Evolutionary conservation across 2,329 filamentous ascomycete species (phyloP).

Genomic region (Rhytidhysteron rufulum): DNA sequence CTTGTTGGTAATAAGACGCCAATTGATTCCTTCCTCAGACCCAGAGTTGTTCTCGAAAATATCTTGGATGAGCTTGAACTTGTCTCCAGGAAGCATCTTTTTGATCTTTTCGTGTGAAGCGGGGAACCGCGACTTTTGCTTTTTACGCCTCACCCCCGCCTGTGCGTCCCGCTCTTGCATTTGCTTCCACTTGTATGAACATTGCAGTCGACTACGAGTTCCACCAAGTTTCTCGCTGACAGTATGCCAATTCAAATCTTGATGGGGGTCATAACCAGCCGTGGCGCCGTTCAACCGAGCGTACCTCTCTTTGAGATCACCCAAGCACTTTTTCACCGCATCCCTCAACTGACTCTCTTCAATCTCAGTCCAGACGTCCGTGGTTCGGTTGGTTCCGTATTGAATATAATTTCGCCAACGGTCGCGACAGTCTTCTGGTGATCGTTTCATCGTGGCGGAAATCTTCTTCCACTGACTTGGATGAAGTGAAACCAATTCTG

Average conservation of each 20-base stretch:
- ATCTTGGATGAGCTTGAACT: neutral
- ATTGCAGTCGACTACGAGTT: constrained; percentile 64
- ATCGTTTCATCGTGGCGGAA: constrained; percentile 55
- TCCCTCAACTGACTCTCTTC: constrained; percentile 56
- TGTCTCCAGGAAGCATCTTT: constrained; percentile 29
- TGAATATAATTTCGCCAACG: constrained; percentile 66
- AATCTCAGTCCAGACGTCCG: constrained; percentile 56
- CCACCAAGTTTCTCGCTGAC: constrained; percentile 61
- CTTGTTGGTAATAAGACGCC: constrained; percentile 20
- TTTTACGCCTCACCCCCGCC: neutral
- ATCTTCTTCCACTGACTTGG: constrained; percentile 61
- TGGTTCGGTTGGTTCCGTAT: constrained; percentile 51
- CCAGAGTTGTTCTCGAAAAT: neutral
- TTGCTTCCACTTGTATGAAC: constrained; percentile 63
- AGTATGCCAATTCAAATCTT: constrained; percentile 61
- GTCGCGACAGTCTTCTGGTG: constrained; percentile 64
- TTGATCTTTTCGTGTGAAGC: constrained; percentile 42
- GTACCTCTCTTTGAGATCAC: constrained; percentile 42
- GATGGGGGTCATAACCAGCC: constrained; percentile 43
- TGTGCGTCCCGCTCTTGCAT: constrained; percentile 19
- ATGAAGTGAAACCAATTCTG: constrained; percentile 43
- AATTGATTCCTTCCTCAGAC: constrained; percentile 20
- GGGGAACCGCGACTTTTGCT: constrained; percentile 28
- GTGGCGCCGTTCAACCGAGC: constrained; percentile 13
- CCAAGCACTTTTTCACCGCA: constrained; percentile 53